These are phyloP conservation scores for Lycium ferocissimum DNA, from an alignment of 257 asterid species.

Conservation along the genomic window DNA sequence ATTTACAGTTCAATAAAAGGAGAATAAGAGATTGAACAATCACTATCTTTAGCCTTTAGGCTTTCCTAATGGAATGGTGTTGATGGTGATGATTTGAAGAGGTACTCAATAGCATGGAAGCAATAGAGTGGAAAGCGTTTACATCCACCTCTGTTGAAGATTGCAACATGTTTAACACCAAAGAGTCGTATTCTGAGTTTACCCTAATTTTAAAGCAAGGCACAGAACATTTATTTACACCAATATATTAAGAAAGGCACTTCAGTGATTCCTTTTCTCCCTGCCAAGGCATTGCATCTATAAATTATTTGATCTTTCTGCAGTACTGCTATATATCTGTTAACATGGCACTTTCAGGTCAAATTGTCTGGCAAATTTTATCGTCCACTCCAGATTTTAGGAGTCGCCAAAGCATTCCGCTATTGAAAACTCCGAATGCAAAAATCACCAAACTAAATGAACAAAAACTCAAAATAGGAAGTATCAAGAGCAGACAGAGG, in stretches of 20 bases:
- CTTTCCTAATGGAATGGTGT: too few species aligned
- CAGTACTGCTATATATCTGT: neutral
- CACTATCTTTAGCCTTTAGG: too few species aligned
- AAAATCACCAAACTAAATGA: neutral
- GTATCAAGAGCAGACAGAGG: constrained; percentile 30
- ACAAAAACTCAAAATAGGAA: neutral
- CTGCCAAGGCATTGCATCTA: constrained; percentile 14
- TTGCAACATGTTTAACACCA: neutral
- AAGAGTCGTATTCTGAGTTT: neutral
- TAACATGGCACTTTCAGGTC: constrained; percentile 32
- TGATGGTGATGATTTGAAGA: too few species aligned
- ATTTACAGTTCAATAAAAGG: neutral
- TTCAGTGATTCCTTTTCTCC: constrained; percentile 18
- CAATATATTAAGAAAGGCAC: constrained; percentile 15
- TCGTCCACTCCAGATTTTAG: constrained; percentile 23
- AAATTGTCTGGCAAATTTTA: constrained; percentile 12
- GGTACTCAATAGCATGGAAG: too few species aligned
- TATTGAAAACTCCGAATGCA: neutral
- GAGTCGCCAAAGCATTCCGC: neutral
- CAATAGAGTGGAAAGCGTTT: neutral
- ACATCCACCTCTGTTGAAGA: neutral
- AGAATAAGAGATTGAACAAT: too few species aligned
- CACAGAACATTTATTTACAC: neutral
- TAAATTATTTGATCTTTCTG: neutral
- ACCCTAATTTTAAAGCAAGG: constrained; percentile 28